These are phyloP conservation scores for Cadophora sp. DNA, from an alignment of 2,329 filamentous ascomycete species.

Conservation along the genomic window DNA sequence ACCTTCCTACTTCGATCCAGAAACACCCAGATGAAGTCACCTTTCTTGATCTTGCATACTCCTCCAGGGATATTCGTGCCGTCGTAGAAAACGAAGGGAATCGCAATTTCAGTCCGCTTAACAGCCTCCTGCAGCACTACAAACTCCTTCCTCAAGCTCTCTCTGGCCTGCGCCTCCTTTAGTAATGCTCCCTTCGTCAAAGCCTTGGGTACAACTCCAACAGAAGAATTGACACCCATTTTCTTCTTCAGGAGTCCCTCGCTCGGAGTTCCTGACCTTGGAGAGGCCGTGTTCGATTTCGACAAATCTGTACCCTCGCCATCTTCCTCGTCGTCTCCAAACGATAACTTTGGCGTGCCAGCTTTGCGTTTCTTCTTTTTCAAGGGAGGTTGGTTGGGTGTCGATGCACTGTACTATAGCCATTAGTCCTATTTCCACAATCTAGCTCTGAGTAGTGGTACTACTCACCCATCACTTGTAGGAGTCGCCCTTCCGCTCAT, in stretches of 20 bases:
- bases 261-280: slow-evolving; percentile 44
- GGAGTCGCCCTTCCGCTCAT: slow-evolving; percentile 40
- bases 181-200: slow-evolving; percentile 79
- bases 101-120: slow-evolving; percentile 85
- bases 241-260: slow-evolving; percentile 49
- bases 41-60: slow-evolving; percentile 86
- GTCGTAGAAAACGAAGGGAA: slow-evolving; percentile 98
- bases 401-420: slow-evolving; percentile 48
- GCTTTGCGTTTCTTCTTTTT: slow-evolving; percentile 54
- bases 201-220: slow-evolving; percentile 73
- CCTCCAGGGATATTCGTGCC: slow-evolving; percentile 89
- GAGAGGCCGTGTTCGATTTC: slow-evolving; percentile 33
- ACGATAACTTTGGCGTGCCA: slow-evolving; percentile 61
- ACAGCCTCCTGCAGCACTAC: slow-evolving; percentile 82
- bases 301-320: slow-evolving; percentile 46
- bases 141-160: slow-evolving; percentile 80
- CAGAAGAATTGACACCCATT: slow-evolving; percentile 67
- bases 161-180: slow-evolving; percentile 79
- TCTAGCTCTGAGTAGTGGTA: neutral
- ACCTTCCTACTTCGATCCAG: slow-evolving; percentile 91
- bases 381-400: slow-evolving; percentile 48
- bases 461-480: slow-evolving; percentile 63
- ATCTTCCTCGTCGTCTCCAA: slow-evolving; percentile 60
- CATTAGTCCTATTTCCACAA: slow-evolving; percentile 37
- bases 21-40: slow-evolving; percentile 91